These are phyloP conservation scores for Epichloe bromicola DNA, from an alignment of 2,329 filamentous ascomycete genomes.

Conservation along the genomic window DNA sequence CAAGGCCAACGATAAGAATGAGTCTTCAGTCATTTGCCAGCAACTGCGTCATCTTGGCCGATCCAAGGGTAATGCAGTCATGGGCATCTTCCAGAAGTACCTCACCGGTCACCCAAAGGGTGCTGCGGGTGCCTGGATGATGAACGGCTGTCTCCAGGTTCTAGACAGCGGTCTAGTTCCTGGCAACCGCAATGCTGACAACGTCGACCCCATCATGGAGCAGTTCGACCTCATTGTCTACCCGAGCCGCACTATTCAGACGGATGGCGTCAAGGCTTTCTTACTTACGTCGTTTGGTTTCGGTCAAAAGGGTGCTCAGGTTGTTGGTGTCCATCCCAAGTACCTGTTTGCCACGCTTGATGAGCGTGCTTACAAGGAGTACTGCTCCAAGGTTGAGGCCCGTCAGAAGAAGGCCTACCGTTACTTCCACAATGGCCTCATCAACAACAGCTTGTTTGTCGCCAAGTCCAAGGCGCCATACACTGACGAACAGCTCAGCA, in stretches of 20 bases:
- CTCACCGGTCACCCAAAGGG: slow-evolving; percentile 98
- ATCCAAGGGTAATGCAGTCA: slow-evolving; percentile 87
- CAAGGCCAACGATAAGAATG: slow-evolving; percentile 98
- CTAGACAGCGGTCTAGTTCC: slow-evolving; percentile 89
- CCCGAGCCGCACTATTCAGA: slow-evolving; percentile 89
- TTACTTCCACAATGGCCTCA: slow-evolving; percentile 95
- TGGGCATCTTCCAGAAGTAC: slow-evolving; percentile 99
- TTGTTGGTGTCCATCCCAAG: slow-evolving; percentile 90
- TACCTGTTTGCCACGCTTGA: slow-evolving; percentile 95
- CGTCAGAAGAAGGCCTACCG: slow-evolving; percentile 98
- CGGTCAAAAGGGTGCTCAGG: slow-evolving; percentile 96
- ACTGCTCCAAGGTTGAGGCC: slow-evolving; percentile 78
- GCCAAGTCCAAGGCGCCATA: slow-evolving; percentile 90
- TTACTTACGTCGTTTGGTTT: slow-evolving; percentile 98
- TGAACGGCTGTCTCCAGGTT: slow-evolving; percentile 95
- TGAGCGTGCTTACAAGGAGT: slow-evolving; percentile 65
- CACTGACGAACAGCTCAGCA: slow-evolving; percentile 70
- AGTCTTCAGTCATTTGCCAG: slow-evolving; percentile 92
- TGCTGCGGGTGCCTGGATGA: slow-evolving; percentile 98
- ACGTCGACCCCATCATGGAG: slow-evolving; percentile 92
- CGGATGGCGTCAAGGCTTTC: slow-evolving; percentile 96
- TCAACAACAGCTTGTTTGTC: slow-evolving; percentile 96
- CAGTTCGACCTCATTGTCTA: slow-evolving; percentile 97
- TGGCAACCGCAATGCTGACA: slow-evolving; percentile 96
- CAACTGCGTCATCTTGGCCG: slow-evolving; percentile 91